Percentiles rank a stretch among this genome's conserved stretches.
Conservation (phyloP, 176 grass and related monocot genomes). For the Neostapfia colusana region DNA sequence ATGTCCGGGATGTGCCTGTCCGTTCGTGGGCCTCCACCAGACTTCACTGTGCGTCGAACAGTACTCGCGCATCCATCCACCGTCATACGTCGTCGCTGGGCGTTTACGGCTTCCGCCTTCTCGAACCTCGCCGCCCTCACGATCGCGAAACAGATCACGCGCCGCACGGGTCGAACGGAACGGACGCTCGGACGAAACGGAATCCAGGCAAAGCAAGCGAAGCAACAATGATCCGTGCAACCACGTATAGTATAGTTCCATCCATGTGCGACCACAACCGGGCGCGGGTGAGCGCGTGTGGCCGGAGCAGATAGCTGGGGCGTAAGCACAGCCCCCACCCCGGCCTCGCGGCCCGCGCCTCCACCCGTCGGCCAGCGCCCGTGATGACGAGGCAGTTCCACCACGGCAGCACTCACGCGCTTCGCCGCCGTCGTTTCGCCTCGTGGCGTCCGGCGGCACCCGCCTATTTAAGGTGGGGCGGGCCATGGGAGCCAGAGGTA, state of each 20-base stretch:
- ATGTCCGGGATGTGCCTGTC: conserved; percentile 20
- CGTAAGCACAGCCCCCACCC: conserved; percentile 4
- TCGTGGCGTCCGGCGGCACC: conserved; percentile 23
- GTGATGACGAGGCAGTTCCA: conserved; percentile 24
- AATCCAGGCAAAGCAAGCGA: background rate
- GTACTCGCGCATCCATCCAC: fast-evolving
- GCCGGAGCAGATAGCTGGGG: background rate
- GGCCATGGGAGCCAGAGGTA: conserved; percentile 25
- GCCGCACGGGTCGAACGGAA: background rate
- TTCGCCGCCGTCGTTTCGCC: conserved; percentile 17
- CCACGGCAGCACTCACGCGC: conserved; percentile 9
- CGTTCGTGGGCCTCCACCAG: conserved; percentile 18
- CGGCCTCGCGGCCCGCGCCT: background rate
- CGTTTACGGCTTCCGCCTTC: background rate
- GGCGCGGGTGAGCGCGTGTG: background rate
- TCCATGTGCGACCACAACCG: background rate
- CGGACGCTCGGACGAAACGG: background rate
- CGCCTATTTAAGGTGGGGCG: conserved; percentile 73
- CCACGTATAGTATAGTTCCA: background rate
- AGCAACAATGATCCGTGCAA: background rate
- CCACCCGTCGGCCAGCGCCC: conserved; percentile 26
- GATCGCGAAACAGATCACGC: background rate
- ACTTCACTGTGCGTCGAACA: background rate
- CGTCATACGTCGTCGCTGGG: background rate
- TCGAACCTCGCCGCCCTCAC: background rate